Conservation (phyloP, 345 rosid genomes). For the Carallia pectinifolia region DNA sequence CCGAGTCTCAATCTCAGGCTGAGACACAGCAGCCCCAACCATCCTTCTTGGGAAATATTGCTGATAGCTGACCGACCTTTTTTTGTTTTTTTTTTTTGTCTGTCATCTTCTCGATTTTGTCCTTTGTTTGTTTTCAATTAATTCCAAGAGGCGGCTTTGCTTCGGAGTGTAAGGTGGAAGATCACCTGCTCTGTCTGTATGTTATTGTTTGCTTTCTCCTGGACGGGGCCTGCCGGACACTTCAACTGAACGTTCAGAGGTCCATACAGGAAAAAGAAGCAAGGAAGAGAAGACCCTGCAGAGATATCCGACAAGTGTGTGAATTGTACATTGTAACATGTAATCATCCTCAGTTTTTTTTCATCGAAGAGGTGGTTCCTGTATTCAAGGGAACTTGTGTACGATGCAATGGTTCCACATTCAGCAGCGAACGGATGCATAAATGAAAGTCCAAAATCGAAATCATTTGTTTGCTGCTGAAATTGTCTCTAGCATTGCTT, state of each 20-base stretch:
- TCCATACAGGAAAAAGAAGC: conserved; percentile 11
- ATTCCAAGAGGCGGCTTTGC: conserved; percentile 24
- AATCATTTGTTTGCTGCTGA: neutral
- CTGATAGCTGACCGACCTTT: conserved; percentile 37
- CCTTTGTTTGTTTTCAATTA: conserved; percentile 13
- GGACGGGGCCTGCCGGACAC: conserved; percentile 17
- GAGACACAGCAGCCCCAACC: conserved; percentile 38
- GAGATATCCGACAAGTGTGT: conserved; percentile 10
- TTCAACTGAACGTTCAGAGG: conserved; percentile 4
- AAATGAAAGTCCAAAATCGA: too few species aligned
- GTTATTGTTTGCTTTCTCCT: conserved; percentile 37
- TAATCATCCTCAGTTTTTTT: conserved; percentile 51
- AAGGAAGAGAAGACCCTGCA: conserved; percentile 2
- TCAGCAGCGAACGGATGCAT: neutral
- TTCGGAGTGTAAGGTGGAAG: conserved; percentile 47
- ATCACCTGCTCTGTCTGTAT: conserved; percentile 38
- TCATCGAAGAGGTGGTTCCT: conserved; percentile 41
- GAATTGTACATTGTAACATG: conserved; percentile 29
- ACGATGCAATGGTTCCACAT: neutral
- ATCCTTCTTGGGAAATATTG: conserved; percentile 29
- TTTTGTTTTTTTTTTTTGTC: conserved; percentile 8
- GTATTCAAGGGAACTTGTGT: conserved; percentile 17
- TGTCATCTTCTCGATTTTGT: conserved; percentile 12
- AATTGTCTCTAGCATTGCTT: neutral
- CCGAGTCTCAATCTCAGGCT: conserved; percentile 27